Evolutionary conservation across 768 basidiomycete genomes (phyloP), one percentile per base, ranked within the genome.

Genomic region (Phanerochaete sordida): DNA sequence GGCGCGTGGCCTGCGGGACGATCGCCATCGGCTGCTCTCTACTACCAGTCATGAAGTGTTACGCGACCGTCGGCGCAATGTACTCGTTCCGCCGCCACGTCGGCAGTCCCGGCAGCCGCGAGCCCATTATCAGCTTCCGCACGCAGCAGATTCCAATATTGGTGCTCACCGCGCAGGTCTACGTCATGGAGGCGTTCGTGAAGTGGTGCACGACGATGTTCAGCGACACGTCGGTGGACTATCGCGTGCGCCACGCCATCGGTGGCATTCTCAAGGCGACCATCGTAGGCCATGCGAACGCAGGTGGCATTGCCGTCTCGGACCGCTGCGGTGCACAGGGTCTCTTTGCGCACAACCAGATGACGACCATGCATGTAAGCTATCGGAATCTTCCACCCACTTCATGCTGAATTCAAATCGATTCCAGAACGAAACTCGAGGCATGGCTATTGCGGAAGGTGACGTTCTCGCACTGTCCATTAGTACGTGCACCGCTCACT

Each of bases 241-340:
- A 72, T n/a, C 81, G 81, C 15, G 73, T 86, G 43, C 75, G 81
- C 48, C 83, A 85, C 63, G 84, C 79, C 15, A 68, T 85, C 61
- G 79, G 84, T 13, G 81, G 84, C 24, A 79, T 83, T 56, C 72
- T 77, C 51, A 88, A 88, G 70, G 74, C 84, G 7, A 80, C 80
- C 1, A 74, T 84, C 50, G 78, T 80, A 46, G 77, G 81, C 6
- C 84, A 85, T 57, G 79, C 81, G 63, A 81, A 83, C 62, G 73
- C 79, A 16, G 81, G 77, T 59, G 72, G 77, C 8, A 71, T 78
- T 9, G 80, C 81, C 57, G 74, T 87, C n/a, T 76, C 83, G 5
- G 86, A 88, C 62, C 77, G 86, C 12, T 86, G 83, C 58, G 86
- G 86, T 50, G 86, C 84, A 1, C 85, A 87, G 69, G 85, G 86